These are phyloP conservation scores for Cladosporium sp. DNA, from an alignment of 2,329 filamentous ascomycete genomes.

Conservation along the genomic window DNA sequence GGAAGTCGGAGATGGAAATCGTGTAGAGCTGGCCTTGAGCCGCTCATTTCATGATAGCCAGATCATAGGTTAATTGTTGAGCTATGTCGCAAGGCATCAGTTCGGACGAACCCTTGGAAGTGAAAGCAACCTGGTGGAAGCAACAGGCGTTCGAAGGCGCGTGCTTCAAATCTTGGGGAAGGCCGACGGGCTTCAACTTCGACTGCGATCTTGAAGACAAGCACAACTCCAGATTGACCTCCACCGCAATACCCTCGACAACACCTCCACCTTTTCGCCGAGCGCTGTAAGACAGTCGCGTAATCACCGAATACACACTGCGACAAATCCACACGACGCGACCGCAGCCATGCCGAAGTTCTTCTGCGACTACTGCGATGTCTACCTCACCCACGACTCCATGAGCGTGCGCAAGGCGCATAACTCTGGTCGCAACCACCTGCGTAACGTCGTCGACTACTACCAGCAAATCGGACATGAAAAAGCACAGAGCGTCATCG, in stretches of 20 bases:
- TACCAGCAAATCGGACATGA: slow-evolving; percentile 99
- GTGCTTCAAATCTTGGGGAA: background rate
- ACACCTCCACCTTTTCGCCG: background rate
- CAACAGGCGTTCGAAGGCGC: background rate
- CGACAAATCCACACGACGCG: background rate
- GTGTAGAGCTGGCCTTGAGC: background rate
- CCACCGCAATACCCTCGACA: background rate
- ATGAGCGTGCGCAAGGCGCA: slow-evolving; percentile 99
- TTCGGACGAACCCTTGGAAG: background rate
- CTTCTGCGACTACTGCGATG: slow-evolving; percentile 93
- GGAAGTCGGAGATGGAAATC: background rate
- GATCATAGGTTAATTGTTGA: background rate
- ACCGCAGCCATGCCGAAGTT: slow-evolving; percentile 38
- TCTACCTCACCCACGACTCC: slow-evolving; percentile 99
- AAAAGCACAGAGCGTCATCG: slow-evolving; percentile 97
- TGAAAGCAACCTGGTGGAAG: background rate
- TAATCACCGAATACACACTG: background rate
- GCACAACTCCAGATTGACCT: background rate
- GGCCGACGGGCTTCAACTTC: slow-evolving; percentile 4
- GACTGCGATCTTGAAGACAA: background rate
- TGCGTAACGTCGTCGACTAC: slow-evolving; percentile 97
- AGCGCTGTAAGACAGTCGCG: slow-evolving; percentile 9
- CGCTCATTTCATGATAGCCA: background rate
- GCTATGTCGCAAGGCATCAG: background rate
- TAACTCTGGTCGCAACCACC: slow-evolving; percentile 93